Evolutionary conservation across 495 filamentous ascomycete species (phyloP), one percentile per base, ranked within the genome.

Genomic region (Penicillium diatomitis): DNA sequence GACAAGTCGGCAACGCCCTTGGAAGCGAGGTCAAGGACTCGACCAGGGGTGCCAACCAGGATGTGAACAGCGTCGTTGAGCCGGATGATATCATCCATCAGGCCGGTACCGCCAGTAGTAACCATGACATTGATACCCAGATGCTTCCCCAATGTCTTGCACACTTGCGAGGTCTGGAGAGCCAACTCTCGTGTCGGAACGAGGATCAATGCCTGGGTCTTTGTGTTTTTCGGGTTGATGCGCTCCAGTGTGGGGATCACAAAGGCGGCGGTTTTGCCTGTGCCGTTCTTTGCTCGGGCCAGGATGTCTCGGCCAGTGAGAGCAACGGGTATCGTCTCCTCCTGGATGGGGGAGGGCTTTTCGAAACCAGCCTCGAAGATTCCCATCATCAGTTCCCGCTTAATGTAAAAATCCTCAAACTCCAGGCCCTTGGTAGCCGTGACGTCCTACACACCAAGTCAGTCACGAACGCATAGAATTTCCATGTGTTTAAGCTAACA

Each of bases 321-420:
- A 12, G 91, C 92, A 49, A 97, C 91, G 20, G 92, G 92, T 62
- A 99, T 96, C 36, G 90, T 86, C 69, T 96, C 92, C 83, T 99
- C 92, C 80, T 99, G 92, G 54, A 99, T 97, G 10, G 92, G 92
- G 41, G 92, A 99, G 2, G 92, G 92, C 68, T 95, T 96, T 62
- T 99, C 92, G 68, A 95, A 99, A 44, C 92, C 92, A 55, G 92
- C 92, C 70, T 96, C 94, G 67, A 97, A 97, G 47, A 99, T 96
- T 32, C 92, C 92, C 90, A 96, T 97, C 72, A 99, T 79, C 31
- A 99, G 75, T 56, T 95, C 87, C 47, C 92, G 82, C 67, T 92
- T 94, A 60, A 97, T 84, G 50, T 84, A 85, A 57, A 99, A 95
- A 49, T 99, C 90, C 62, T 97, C 92, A 55, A 95, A 99, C 49